Base-by-base conservation (phyloP, 768 basidiomycete genomes). In the Hysterangium stoloniferum region DNA sequence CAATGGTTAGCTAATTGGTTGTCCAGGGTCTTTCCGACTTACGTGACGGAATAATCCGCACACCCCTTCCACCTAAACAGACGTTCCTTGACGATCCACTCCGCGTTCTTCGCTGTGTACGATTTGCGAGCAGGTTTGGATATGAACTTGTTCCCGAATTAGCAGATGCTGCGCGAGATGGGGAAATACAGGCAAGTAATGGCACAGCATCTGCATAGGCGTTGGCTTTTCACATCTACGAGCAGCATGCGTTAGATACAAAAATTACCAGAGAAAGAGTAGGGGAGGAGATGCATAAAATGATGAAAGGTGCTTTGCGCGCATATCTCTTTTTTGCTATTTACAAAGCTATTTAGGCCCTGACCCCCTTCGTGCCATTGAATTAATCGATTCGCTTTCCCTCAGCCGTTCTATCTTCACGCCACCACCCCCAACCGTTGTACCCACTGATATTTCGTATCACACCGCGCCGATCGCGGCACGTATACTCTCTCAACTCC, bases 1-100 rank as follows among this genome's bases (percentile, higher is more conserved):
- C 3, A 8, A 9, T 40, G 3, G 22, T 32, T 22, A n/a, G 28
- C 31, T 12, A 17, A 15, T 32, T 38, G 45, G 52, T 48, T 24
- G n/a, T 28, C 35, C 50, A 91, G 83, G 96, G 96, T 19, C 68
- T 97, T 33, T 68, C 79, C n/a, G 96, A 99, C 65, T 71, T 99
- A 3, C 76, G 73, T 28, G 66, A 77, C 35, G 86, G 89, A 2
- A 70, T 84, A 35, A 83, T 97, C 43, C 78, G 96, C 13, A 98
- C 96, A 0, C 96, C 96, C 1, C 67, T 98, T 19, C 73, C 88
- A 3, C 91, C 96, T 1, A 63, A 70, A 56, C 79, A 92, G 63
- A 99, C 96, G 2, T 98, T 98, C 60, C 67, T 78, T 22, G 96
- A 99, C 59, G 96, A 99, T 65, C 96, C 96, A 5, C 68, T 99